Conservation (phyloP, 148 eudicot species). For the Selenicereus undatus region DNA sequence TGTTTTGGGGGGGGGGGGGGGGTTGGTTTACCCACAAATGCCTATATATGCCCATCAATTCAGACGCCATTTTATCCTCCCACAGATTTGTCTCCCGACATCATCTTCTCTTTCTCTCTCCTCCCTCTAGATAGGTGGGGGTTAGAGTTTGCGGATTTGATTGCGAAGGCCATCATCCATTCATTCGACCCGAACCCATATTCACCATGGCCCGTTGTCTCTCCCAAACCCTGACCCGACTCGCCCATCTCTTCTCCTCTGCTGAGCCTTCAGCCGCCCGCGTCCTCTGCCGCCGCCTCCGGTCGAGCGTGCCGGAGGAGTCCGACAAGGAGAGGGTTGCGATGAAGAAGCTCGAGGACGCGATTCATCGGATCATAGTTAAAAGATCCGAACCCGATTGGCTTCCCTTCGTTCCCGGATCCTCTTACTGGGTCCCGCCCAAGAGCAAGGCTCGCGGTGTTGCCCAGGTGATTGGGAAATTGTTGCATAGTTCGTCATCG, state of each 20-base stretch:
- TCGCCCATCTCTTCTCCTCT: conserved; percentile 6
- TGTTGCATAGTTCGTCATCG: background rate
- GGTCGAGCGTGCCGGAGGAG: conserved; percentile 36
- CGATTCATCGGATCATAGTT: conserved; percentile 53
- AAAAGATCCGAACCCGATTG: conserved; percentile 64
- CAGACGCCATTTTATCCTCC: background rate
- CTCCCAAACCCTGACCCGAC: conserved; percentile 35
- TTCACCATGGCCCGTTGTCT: conserved; percentile 43
- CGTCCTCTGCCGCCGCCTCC: conserved; percentile 20
- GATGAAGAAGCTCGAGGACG: conserved; percentile 59
- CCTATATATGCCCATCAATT: background rate
- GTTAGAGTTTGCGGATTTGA: background rate
- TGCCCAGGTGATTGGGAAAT: conserved; percentile 1
- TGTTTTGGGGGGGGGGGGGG: too few relatives aligned
- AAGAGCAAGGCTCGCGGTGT: background rate
- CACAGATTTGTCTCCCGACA: background rate
- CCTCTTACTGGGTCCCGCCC: conserved; percentile 74
- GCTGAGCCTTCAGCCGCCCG: background rate
- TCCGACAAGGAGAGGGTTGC: conserved; percentile 36
- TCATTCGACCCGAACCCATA: background rate
- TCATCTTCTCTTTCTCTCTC: conserved; percentile 4
- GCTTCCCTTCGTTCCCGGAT: conserved; percentile 65
- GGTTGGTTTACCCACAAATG: too few relatives aligned
- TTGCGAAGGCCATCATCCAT: background rate
- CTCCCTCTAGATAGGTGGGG: background rate